A percentile compares a stretch with the other conserved stretches of the same genome.
Conservation (phyloP, 768 basidiomycete species). For the Tylopilus rubrobrunneus region DNA sequence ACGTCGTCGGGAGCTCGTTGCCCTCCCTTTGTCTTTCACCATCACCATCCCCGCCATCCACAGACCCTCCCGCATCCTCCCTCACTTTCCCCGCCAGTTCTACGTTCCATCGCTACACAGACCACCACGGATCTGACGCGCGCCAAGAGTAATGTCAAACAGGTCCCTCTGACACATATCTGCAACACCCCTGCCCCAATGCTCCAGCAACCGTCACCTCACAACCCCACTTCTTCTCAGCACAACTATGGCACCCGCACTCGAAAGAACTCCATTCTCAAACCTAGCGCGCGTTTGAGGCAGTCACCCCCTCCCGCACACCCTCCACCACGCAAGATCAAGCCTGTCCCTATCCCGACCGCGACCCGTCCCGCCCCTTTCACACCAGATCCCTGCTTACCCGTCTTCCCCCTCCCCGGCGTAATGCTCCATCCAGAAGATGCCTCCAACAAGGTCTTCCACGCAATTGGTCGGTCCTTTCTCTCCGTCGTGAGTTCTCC, state of each 20-base stretch:
- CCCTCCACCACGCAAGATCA: slow-evolving; percentile 31
- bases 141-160: slow-evolving; percentile 16
- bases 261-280: slow-evolving; percentile 48
- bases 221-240: slow-evolving; percentile 7
- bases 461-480: slow-evolving; percentile 69
- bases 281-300: slow-evolving; percentile 49
- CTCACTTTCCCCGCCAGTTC: background rate
- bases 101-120: slow-evolving; percentile 30
- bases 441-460: slow-evolving; percentile 65
- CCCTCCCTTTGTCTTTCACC: slow-evolving; percentile 28
- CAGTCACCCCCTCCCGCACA: slow-evolving; percentile 40
- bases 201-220: slow-evolving; percentile 12
- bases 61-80: slow-evolving; percentile 8
- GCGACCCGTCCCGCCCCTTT: slow-evolving; percentile 18
- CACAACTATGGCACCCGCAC: slow-evolving; percentile 54
- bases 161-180: slow-evolving; percentile 15
- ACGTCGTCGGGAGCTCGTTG: slow-evolving; percentile 22
- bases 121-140: background rate
- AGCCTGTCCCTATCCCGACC: slow-evolving; percentile 26
- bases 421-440: slow-evolving; percentile 74
- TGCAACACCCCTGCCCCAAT: slow-evolving; percentile 6
- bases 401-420: slow-evolving; percentile 56
- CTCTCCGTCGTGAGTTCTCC: slow-evolving; percentile 62
- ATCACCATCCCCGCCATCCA: slow-evolving; percentile 23
- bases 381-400: slow-evolving; percentile 21